These are phyloP conservation scores for Chaetoceros tenuissimus DNA, from an alignment of 108 stramenopile genomes.

Conservation along the genomic window DNA sequence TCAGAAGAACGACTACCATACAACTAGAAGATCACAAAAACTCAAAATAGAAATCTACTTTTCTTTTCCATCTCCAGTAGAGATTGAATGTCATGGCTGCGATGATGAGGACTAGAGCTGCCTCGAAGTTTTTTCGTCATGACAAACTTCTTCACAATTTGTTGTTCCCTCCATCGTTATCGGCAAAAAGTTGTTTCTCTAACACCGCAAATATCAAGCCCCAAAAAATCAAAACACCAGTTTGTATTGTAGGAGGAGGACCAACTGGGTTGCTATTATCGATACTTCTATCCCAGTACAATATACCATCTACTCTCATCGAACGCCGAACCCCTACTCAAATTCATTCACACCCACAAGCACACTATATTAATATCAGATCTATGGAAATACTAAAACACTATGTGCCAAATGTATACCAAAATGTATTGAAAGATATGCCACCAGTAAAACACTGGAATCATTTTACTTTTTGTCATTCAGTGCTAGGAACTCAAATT, in stretches of 20 bases:
- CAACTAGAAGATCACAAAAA: too few relatives aligned
- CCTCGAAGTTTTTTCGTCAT: too few relatives aligned
- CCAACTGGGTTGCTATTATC: constrained; percentile 68
- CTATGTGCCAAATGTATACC: constrained; percentile 31
- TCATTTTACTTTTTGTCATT: constrained; percentile 57
- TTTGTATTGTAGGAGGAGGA: constrained; percentile 74
- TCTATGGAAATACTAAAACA: constrained; percentile 82
- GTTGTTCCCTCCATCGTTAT: too few relatives aligned
- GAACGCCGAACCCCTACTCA: constrained; percentile 41
- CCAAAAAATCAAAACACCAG: too few relatives aligned
- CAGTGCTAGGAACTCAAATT: constrained; percentile 31
- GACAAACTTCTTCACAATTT: too few relatives aligned
- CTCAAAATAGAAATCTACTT: too few relatives aligned
- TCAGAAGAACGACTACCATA: too few relatives aligned
- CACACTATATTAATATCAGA: constrained; percentile 89
- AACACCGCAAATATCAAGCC: too few relatives aligned
- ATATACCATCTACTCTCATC: constrained; percentile 38
- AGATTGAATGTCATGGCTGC: too few relatives aligned
- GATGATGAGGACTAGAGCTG: too few relatives aligned
- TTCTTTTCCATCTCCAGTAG: too few relatives aligned
- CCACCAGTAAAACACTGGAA: constrained; percentile 62
- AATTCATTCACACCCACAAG: constrained; percentile 77
- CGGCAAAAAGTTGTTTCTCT: too few relatives aligned
- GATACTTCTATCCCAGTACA: constrained; percentile 44
- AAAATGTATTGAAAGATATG: constrained; percentile 33